A percentile compares a stretch with the other conserved stretches of the same genome.
Evolutionary conservation across 176 grass and related monocot species (phyloP).

Genomic region (Rhynchospora tenuis): DNA sequence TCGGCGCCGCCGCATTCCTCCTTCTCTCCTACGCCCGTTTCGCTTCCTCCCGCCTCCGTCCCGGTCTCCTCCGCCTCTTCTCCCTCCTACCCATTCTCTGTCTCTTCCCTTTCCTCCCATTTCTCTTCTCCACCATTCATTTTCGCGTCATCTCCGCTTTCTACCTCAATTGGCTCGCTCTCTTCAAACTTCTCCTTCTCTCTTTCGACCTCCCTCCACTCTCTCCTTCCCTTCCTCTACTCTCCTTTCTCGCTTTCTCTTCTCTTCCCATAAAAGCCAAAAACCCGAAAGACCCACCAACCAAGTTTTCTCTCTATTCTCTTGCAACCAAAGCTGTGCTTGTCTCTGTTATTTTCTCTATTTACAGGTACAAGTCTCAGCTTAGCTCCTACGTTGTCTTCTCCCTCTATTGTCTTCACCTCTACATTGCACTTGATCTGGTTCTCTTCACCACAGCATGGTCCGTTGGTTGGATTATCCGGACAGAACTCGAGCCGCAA

Average conservation of each 20-base stretch:
- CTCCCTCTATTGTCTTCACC: slow-evolving; percentile 39
- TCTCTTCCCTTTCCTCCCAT: slow-evolving; percentile 39
- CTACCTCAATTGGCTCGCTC: slow-evolving; percentile 54
- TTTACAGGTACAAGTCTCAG: slow-evolving; percentile 23
- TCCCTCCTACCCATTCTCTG: slow-evolving; percentile 41
- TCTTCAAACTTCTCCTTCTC: slow-evolving; percentile 68
- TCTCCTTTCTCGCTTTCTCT: slow-evolving; percentile 29
- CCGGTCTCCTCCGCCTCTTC: slow-evolving; percentile 35
- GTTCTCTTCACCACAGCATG: slow-evolving; percentile 32
- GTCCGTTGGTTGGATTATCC: slow-evolving; percentile 20
- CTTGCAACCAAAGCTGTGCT: slow-evolving; percentile 35
- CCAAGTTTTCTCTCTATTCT: background rate
- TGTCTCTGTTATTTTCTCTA: slow-evolving; percentile 37
- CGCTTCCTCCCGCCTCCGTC: slow-evolving; percentile 22
- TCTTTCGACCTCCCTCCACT: slow-evolving; percentile 39
- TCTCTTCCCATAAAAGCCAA: slow-evolving; percentile 31
- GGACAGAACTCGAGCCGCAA: slow-evolving; percentile 50
- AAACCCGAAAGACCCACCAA: background rate
- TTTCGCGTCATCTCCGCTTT: slow-evolving; percentile 45
- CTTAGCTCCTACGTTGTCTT: slow-evolving; percentile 28
- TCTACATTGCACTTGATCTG: slow-evolving; percentile 53
- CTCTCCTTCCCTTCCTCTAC: slow-evolving; percentile 37
- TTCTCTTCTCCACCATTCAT: slow-evolving; percentile 43
- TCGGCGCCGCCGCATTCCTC: slow-evolving; percentile 8
- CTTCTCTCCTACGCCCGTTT: slow-evolving; percentile 48